phyloP scores from a whole-genome alignment of 345 rosid species.

The Microthlaspi erraticum region DNA sequence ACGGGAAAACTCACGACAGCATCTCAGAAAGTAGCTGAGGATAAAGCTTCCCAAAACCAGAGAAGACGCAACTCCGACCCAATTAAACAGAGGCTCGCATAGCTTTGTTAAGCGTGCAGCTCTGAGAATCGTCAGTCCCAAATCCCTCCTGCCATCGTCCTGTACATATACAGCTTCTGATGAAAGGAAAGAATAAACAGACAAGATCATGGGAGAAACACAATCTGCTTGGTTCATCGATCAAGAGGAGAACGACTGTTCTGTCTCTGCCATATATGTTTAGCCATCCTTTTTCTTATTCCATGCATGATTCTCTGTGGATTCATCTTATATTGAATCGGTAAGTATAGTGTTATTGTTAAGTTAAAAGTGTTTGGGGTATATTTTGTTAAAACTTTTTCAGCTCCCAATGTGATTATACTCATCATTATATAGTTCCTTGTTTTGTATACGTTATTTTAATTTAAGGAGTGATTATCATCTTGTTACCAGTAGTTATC shows the following conservation, averaged over 20 bases:
- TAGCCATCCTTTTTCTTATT: constrained; percentile 20
- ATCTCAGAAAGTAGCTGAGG: constrained; percentile 17
- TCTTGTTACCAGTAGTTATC: not conserved
- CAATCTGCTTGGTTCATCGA: constrained; percentile 25
- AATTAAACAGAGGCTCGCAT: constrained; percentile 45
- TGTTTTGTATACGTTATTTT: not conserved
- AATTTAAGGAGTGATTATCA: not conserved
- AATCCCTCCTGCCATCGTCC: constrained; percentile 2
- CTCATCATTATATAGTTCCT: not conserved
- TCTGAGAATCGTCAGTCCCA: constrained; percentile 6
- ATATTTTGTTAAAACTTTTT: constrained; percentile 29
- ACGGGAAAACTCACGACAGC: constrained; percentile 21
- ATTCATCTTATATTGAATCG: constrained; percentile 15
- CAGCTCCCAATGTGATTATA: no score
- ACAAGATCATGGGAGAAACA: constrained; percentile 32
- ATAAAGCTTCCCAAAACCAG: constrained; percentile 17
- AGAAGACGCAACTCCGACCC: constrained; percentile 41
- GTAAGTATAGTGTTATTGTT: not conserved
- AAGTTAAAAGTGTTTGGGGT: constrained; percentile 28
- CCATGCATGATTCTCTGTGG: constrained; percentile 29
- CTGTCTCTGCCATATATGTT: constrained; percentile 17
- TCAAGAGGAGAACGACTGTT: constrained; percentile 20
- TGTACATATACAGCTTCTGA: constrained; percentile 39
- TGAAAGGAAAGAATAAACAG: not conserved
- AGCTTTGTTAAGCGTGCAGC: constrained; percentile 22